phyloP scores from a whole-genome alignment of 1,284 basidiomycete species.

The Ceratobasidium sp. region DNA sequence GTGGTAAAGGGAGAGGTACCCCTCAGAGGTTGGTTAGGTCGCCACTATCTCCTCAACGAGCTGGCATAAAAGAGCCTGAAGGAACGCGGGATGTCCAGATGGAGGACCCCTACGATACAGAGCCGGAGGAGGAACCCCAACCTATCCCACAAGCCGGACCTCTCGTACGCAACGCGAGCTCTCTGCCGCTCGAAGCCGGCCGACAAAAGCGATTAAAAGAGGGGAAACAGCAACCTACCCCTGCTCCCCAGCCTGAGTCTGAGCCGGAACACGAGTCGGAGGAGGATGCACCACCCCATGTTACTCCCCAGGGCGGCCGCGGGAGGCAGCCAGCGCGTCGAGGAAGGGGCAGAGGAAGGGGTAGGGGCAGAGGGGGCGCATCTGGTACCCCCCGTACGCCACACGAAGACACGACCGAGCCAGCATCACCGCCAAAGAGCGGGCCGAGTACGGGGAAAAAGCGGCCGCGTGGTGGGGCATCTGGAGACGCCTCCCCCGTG shows the following conservation, averaged over 20 bases:
- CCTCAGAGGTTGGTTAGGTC: constrained; percentile 22
- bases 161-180: constrained; percentile 23
- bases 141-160: neutral
- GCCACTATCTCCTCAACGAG: constrained; percentile 12
- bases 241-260: constrained; percentile 8
- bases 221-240: neutral
- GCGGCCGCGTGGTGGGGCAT: constrained; percentile 30
- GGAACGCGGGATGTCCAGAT: neutral
- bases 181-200: constrained; percentile 21
- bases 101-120: constrained; percentile 5
- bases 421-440: constrained; percentile 37
- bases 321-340: constrained; percentile 10
- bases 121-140: constrained; percentile 17
- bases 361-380: constrained; percentile 61
- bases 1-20: neutral
- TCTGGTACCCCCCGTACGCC: constrained; percentile 53
- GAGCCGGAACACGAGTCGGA: constrained; percentile 35
- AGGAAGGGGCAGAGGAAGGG: constrained; percentile 58
- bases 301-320: constrained; percentile 20
- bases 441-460: constrained; percentile 47
- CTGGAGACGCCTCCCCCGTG: constrained; percentile 50
- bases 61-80: neutral
- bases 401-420: constrained; percentile 50
- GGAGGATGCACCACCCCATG: constrained; percentile 20
- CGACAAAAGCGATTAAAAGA: constrained; percentile 16